These are phyloP conservation scores for Persicaria tinctoria DNA, from an alignment of 148 eudicot species.

Conservation along the genomic window DNA sequence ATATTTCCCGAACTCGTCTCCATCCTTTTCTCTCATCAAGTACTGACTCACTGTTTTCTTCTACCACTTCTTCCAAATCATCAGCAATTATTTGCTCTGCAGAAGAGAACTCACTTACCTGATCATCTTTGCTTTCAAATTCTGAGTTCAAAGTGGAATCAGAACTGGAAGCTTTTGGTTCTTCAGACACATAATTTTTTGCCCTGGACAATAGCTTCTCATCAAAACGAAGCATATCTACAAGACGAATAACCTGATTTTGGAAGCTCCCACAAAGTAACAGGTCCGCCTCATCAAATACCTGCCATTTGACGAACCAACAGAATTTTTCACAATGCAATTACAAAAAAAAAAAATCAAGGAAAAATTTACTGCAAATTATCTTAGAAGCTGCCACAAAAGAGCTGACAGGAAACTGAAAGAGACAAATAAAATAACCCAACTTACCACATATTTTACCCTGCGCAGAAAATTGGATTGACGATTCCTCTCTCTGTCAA, in stretches of 20 bases:
- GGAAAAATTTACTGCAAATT: not conserved
- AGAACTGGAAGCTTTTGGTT: constrained; percentile 19
- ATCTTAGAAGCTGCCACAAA: not conserved
- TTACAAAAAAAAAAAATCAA: not conserved
- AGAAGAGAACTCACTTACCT: constrained; percentile 17
- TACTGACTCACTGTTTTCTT: constrained; percentile 19
- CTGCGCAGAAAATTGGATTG: constrained; percentile 55
- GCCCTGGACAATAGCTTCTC: constrained; percentile 68
- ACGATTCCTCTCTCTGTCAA: constrained; percentile 57
- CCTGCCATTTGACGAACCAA: constrained; percentile 35
- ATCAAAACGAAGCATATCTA: constrained; percentile 88
- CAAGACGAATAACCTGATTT: constrained; percentile 80
- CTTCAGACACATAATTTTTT: constrained; percentile 21
- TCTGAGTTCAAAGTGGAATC: constrained; percentile 25
- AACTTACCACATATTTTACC: constrained; percentile 73
- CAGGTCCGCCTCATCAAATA: constrained; percentile 96
- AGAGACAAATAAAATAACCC: not conserved
- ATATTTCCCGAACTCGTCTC: constrained; percentile 67
- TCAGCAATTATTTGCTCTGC: constrained; percentile 30
- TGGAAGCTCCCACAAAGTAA: constrained; percentile 89
- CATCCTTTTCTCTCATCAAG: constrained; percentile 41
- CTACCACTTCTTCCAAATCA: constrained; percentile 21
- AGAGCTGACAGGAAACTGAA: not conserved
- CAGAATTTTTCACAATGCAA: not conserved
- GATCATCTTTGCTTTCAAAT: constrained; percentile 27